Percentiles rank a stretch among this genome's conserved stretches.
These are phyloP conservation scores for Bipolaris gigantea DNA, from an alignment of 2,329 filamentous ascomycete species.

Conservation along the genomic window DNA sequence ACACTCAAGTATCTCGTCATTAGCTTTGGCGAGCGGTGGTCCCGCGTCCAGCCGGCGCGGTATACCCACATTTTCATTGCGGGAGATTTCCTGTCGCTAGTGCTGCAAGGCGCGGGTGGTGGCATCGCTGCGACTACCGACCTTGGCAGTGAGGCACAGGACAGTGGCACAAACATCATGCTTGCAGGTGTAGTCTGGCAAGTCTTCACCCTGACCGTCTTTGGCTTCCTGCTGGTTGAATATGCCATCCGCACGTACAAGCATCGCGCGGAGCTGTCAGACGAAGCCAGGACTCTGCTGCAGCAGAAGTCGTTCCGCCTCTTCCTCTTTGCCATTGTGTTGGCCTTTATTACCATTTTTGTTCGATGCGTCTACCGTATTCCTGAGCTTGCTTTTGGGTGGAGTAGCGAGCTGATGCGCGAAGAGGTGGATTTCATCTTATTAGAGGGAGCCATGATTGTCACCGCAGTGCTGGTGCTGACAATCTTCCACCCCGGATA, in stretches of 20 bases:
- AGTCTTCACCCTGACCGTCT: constrained; percentile 56
- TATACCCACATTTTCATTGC: constrained; percentile 64
- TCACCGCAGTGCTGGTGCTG: constrained; percentile 49
- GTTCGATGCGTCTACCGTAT: constrained; percentile 55
- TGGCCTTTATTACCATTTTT: constrained; percentile 52
- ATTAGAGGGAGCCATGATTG: constrained; percentile 59
- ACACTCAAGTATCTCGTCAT: constrained; percentile 60
- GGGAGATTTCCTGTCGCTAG: constrained; percentile 62
- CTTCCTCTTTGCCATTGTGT: constrained; percentile 39
- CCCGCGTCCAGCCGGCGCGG: constrained; percentile 36
- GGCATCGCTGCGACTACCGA: constrained; percentile 59
- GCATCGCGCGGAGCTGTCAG: constrained; percentile 28
- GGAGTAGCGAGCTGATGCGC: constrained; percentile 51
- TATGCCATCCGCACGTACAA: constrained; percentile 40
- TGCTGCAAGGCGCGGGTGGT: constrained; percentile 61
- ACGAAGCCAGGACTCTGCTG: constrained; percentile 24
- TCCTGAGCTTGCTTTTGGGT: constrained; percentile 53
- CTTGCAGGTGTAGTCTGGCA: constrained; percentile 61
- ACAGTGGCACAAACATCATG: constrained; percentile 59
- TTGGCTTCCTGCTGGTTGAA: constrained; percentile 47
- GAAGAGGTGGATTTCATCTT: constrained; percentile 54
- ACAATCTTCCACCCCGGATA: constrained; percentile 53
- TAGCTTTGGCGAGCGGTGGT: constrained; percentile 52
- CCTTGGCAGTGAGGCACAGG: constrained; percentile 39
- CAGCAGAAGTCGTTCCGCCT: constrained; percentile 31